Evolutionary conservation across 108 stramenopile genomes (phyloP).

Genomic region (Asterionellopsis glacialis): DNA sequence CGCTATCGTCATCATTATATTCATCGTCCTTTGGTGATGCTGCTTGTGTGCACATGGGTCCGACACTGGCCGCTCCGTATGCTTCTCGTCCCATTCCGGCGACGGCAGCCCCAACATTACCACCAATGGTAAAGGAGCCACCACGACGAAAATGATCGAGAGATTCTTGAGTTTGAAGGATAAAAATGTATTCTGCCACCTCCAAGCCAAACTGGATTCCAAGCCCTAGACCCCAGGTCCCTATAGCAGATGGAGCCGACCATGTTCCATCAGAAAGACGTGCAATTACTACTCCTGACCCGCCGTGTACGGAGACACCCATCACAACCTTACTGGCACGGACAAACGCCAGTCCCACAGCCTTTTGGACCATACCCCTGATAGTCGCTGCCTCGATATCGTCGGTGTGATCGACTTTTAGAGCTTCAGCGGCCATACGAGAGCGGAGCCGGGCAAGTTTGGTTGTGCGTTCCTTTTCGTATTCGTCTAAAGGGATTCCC

Average conservation of each 20-base stretch:
- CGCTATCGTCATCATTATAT: conserved; percentile 32
- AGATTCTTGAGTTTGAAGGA: conserved; percentile 78
- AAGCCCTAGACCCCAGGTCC: conserved; percentile 70
- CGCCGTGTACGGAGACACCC: conserved; percentile 70
- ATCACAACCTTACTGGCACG: conserved; percentile 80
- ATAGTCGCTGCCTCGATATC: conserved; percentile 66
- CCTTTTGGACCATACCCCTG: conserved; percentile 76
- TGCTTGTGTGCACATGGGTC: conserved; percentile 20
- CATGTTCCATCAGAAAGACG: conserved; percentile 80
- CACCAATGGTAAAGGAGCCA: conserved; percentile 71
- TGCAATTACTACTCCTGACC: conserved; percentile 81
- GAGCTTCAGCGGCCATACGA: conserved; percentile 23
- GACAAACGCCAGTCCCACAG: conserved; percentile 78
- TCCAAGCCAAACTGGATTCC: conserved; percentile 87
- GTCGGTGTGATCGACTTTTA: conserved; percentile 15
- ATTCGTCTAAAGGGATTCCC: conserved; percentile 20
- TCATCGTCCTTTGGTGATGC: conserved; percentile 48
- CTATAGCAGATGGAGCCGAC: conserved; percentile 86
- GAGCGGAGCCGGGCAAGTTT: conserved; percentile 21
- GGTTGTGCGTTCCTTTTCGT: conserved; percentile 16
- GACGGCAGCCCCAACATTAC: conserved; percentile 75
- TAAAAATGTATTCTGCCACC: conserved; percentile 80
- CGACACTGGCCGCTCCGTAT: conserved; percentile 74
- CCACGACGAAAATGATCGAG: conserved; percentile 77
- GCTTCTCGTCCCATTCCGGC: conserved; percentile 74